These are phyloP conservation scores for Gentiana straminea DNA, from an alignment of 257 asterid genomes.

Conservation along the genomic window DNA sequence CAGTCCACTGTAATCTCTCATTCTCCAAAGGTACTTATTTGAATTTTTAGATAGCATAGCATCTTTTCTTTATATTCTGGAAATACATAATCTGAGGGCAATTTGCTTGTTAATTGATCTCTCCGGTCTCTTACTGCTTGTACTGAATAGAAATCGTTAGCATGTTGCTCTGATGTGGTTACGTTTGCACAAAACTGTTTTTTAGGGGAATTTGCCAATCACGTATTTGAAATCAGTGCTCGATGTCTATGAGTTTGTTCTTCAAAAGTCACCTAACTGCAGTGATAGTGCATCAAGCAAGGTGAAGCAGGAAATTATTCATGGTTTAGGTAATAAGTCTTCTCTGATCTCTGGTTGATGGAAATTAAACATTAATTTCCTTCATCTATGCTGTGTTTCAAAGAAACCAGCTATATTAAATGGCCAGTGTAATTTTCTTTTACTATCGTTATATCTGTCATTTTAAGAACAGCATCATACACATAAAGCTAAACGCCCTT, in stretches of 20 bases:
- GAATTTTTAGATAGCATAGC: slow-evolving; percentile 1
- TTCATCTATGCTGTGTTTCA: too few species aligned
- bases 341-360: slow-evolving; percentile 6
- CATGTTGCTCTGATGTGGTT: neutral
- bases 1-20: slow-evolving; percentile 84
- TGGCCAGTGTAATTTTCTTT: too few species aligned
- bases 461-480: too few species aligned
- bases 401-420: too few species aligned
- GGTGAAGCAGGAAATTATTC: slow-evolving; percentile 96
- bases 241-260: slow-evolving; percentile 75
- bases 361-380: slow-evolving; percentile 2
- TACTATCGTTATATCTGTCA: too few species aligned
- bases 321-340: slow-evolving; percentile 67
- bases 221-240: slow-evolving; percentile 65
- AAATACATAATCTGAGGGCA: neutral
- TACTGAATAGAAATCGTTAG: neutral
- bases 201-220: slow-evolving; percentile 75
- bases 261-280: slow-evolving; percentile 47
- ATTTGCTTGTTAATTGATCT: slow-evolving; percentile 1
- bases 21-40: slow-evolving; percentile 66
- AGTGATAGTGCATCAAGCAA: slow-evolving; percentile 49
- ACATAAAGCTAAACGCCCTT: neutral
- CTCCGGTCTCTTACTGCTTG: neutral
- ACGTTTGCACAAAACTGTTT: slow-evolving; percentile 9
- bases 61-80: slow-evolving; percentile 1